Evolutionary conservation across 495 filamentous ascomycete species (phyloP).

Genomic region (Neurospora pannonica): DNA sequence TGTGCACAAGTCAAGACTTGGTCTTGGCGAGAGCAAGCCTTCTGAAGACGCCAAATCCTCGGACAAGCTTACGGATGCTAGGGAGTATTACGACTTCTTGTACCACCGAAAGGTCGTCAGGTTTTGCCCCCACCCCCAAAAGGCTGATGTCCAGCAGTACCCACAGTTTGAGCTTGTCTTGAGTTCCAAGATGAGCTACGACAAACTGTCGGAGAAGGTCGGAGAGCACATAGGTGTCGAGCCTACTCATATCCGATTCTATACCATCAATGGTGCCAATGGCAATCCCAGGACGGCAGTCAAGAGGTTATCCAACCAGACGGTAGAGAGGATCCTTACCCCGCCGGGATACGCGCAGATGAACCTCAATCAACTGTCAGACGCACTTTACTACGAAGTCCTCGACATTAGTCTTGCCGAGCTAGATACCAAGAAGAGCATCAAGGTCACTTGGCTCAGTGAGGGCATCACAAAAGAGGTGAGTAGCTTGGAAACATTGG

Average conservation of each 20-base stretch:
- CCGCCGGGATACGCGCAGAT: conserved; percentile 42
- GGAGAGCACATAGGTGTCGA: conserved; percentile 69
- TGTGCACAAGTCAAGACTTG: conserved; percentile 32
- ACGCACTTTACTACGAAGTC: conserved; percentile 82
- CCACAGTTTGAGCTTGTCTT: conserved; percentile 61
- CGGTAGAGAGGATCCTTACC: conserved; percentile 59
- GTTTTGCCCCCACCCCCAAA: conserved; percentile 50
- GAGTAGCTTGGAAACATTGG: conserved; percentile 70
- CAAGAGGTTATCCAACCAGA: conserved; percentile 56
- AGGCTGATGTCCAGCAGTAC: conserved; percentile 37
- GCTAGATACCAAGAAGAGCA: conserved; percentile 75
- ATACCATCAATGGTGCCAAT: conserved; percentile 63
- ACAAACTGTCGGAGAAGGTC: conserved; percentile 78
- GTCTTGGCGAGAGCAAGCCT: conserved; percentile 15
- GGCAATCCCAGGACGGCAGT: conserved; percentile 67
- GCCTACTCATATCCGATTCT: conserved; percentile 82
- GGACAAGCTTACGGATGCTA: conserved; percentile 53
- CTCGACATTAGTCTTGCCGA: conserved; percentile 90
- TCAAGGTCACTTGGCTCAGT: conserved; percentile 74
- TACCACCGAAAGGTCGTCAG: conserved; percentile 67
- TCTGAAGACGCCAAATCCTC: conserved; percentile 21
- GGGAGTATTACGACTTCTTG: conserved; percentile 86
- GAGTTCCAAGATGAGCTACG: conserved; percentile 83
- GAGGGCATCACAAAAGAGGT: conserved; percentile 90
- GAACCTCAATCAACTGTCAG: conserved; percentile 57